A percentile compares a stretch with the other conserved stretches of the same genome.
Evolutionary conservation across 2,329 filamentous ascomycete species (phyloP).

Genomic region (Pseudocercospora musae): DNA sequence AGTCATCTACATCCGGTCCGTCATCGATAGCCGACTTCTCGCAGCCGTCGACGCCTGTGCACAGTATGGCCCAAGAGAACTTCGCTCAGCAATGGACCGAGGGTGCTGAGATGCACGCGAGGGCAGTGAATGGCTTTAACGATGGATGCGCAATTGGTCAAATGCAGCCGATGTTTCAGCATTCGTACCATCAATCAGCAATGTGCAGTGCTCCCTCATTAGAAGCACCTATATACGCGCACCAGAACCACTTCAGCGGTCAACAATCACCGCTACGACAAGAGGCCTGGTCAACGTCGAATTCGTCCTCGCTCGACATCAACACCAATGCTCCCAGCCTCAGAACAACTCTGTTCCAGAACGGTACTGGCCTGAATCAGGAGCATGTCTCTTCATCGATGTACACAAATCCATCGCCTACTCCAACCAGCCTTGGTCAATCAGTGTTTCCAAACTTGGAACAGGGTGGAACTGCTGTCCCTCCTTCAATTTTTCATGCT

Average conservation of each 20-base stretch:
- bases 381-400: conserved; percentile 9
- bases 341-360: conserved; percentile 11
- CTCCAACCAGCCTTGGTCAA: conserved; percentile 13
- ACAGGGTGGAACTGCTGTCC: background rate
- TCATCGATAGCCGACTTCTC: conserved; percentile 24
- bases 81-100: conserved; percentile 19
- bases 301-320: background rate
- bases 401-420: conserved; percentile 11
- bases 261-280: conserved; percentile 7
- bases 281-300: background rate
- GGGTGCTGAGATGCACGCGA: conserved; percentile 12
- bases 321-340: conserved; percentile 2
- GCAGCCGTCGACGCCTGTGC: conserved; percentile 26
- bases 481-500: background rate
- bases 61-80: conserved; percentile 14
- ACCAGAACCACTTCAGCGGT: background rate
- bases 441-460: conserved; percentile 13
- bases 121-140: conserved; percentile 1
- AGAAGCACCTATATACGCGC: background rate
- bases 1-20: conserved; percentile 23
- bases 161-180: conserved; percentile 12
- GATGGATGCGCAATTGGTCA: conserved; percentile 12
- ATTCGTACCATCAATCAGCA: conserved; percentile 1
- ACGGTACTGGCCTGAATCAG: conserved; percentile 9
- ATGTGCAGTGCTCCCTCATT: background rate